A percentile compares a stretch with the other conserved stretches of the same genome.
These are phyloP conservation scores for Trypanosoma avium DNA, from an alignment of 208 protist species.

Conservation along the genomic window DNA sequence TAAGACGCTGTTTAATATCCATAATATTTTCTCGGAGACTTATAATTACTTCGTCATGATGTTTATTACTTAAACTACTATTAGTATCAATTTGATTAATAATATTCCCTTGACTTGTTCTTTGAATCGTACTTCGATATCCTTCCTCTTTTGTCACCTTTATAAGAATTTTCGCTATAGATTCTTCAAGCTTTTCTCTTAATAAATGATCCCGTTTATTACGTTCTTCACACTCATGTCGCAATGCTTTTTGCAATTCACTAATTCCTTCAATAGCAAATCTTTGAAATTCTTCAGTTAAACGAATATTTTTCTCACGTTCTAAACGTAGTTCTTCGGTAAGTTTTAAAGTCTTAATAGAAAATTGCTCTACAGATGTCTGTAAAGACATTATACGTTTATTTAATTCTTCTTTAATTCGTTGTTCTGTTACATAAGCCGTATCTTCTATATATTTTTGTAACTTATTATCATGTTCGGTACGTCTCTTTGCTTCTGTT, in stretches of 20 bases:
- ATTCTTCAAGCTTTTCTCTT: neutral
- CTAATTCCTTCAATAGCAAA: conserved; percentile 3
- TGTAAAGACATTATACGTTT: neutral
- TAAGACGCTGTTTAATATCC: neutral
- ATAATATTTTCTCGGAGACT: conserved; percentile 3
- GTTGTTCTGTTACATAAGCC: neutral
- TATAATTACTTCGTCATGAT: neutral
- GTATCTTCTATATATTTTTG: neutral
- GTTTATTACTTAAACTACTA: neutral
- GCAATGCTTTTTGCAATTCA: neutral
- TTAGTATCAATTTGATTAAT: neutral
- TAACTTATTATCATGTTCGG: neutral
- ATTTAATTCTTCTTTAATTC: neutral
- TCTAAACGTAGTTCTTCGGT: conserved; percentile 2
- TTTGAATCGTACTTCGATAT: neutral
- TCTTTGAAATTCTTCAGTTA: conserved; percentile 6
- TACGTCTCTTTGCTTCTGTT: neutral
- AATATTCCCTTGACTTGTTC: neutral
- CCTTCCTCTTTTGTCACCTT: neutral
- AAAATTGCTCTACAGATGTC: neutral
- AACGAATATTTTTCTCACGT: conserved; percentile 9
- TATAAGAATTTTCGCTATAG: neutral
- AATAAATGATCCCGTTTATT: neutral
- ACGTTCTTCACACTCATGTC: conserved; percentile 1
- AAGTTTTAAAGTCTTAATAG: neutral